These are phyloP conservation scores for Tolypocladium inflatum DNA, from an alignment of 2,329 filamentous ascomycete genomes.

Conservation along the genomic window DNA sequence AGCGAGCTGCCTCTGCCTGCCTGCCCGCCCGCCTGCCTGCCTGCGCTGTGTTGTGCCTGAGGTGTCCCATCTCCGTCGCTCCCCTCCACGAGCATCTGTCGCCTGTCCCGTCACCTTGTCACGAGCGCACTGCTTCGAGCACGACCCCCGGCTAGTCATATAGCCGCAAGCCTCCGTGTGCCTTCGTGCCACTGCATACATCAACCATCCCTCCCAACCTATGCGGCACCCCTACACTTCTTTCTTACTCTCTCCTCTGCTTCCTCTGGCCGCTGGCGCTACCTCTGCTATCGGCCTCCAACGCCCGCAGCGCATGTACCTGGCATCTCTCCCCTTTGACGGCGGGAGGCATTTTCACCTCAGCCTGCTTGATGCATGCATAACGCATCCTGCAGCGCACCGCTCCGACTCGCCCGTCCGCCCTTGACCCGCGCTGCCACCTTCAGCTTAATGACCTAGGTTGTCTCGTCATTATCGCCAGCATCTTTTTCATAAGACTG, in stretches of 20 bases:
- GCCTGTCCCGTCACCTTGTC: slow-evolving; percentile 1
- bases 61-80: not conserved
- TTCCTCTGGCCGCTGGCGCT: not conserved
- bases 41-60: not conserved
- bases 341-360: slow-evolving; percentile 4
- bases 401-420: not conserved
- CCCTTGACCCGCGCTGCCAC: slow-evolving; percentile 1
- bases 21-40: not conserved
- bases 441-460: not conserved
- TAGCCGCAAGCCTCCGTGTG: not conserved
- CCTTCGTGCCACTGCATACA: not conserved
- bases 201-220: slow-evolving; percentile 1
- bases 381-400: slow-evolving; percentile 3
- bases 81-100: not conserved
- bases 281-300: not conserved
- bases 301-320: not conserved
- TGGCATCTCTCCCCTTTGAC: not conserved
- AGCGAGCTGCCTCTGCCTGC: not conserved
- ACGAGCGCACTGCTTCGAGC: slow-evolving; percentile 1
- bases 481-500: not conserved
- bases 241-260: not conserved
- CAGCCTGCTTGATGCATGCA: slow-evolving; percentile 4
- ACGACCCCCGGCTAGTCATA: not conserved
- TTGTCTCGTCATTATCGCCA: not conserved
- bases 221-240: not conserved